These are phyloP conservation scores for Coemansia umbellata DNA, from an alignment of 192 early-diverging fungal genomes.

Conservation along the genomic window DNA sequence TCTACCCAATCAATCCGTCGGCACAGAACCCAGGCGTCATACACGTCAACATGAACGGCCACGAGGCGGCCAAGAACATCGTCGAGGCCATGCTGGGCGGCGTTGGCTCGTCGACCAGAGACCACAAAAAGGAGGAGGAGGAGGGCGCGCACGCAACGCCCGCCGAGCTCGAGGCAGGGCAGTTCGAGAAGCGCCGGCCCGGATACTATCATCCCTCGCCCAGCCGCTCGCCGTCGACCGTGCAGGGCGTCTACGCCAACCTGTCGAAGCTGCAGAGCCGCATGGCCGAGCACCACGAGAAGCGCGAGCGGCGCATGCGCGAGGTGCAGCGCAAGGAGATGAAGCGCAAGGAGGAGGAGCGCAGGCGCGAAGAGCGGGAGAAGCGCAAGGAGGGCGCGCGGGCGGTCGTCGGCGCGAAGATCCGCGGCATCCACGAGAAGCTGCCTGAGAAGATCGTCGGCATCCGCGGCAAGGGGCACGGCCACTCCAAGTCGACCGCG, in stretches of 20 bases:
- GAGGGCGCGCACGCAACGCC: constrained; percentile 10
- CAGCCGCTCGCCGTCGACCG: constrained; percentile 16
- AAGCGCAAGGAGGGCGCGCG: constrained; percentile 3
- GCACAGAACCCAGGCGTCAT: constrained; percentile 45
- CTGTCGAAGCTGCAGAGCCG: constrained; percentile 44
- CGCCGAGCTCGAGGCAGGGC: constrained; percentile 34
- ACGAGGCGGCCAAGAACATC: constrained; percentile 40
- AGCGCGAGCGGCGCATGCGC: constrained; percentile 37
- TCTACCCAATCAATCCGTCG: constrained; percentile 43
- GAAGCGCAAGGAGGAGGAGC: constrained; percentile 12
- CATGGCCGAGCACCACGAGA: constrained; percentile 44
- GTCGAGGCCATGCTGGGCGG: constrained; percentile 42
- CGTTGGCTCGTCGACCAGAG: constrained; percentile 27
- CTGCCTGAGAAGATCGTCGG: constrained; percentile 12
- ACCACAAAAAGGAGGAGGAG: neutral
- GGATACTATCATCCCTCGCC: neutral
- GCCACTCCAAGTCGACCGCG: neutral
- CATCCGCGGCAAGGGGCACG: neutral
- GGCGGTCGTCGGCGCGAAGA: constrained; percentile 20
- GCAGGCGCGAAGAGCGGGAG: constrained; percentile 1
- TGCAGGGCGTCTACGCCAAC: constrained; percentile 47
- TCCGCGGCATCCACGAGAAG: constrained; percentile 20
- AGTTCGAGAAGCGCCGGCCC: neutral
- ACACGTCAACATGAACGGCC: constrained; percentile 49
- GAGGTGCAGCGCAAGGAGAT: constrained; percentile 13